Conservation (phyloP, 2,329 filamentous ascomycete species). For the Colletotrichum tropicicola region DNA sequence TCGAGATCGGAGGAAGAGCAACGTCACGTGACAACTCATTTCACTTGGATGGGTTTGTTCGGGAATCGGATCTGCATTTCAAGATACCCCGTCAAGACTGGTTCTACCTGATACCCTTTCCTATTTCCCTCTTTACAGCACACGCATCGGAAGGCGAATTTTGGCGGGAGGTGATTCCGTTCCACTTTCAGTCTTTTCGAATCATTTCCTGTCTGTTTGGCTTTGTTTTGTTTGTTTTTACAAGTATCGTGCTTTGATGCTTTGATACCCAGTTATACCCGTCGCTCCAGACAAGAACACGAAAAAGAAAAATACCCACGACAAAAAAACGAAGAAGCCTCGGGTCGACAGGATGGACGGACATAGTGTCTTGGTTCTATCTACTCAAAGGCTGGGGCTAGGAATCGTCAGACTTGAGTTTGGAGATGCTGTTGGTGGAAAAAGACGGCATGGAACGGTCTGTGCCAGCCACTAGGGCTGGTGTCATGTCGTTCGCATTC, state of each 20-base stretch:
- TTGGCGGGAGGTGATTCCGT: conserved; percentile 28
- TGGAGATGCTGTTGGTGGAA: conserved; percentile 29
- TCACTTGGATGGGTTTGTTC: conserved; percentile 43
- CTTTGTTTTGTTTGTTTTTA: conserved; percentile 35
- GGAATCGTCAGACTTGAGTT: conserved; percentile 30
- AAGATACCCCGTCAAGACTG: conserved; percentile 65
- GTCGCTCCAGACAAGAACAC: conserved; percentile 33
- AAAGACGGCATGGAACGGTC: conserved; percentile 25
- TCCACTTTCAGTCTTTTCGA: conserved; percentile 31
- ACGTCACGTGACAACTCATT: conserved; percentile 27
- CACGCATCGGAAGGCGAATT: conserved; percentile 29
- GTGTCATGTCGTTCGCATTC: conserved; percentile 35
- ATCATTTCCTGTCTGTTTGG: conserved; percentile 30
- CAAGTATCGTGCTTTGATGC: conserved; percentile 37
- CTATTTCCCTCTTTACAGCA: conserved; percentile 35
- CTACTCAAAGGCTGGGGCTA: conserved; percentile 21
- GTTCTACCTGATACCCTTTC: conserved; percentile 45
- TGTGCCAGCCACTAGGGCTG: conserved; percentile 31
- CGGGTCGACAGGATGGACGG: conserved; percentile 30
- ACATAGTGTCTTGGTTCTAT: conserved; percentile 33
- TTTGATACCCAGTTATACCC: conserved; percentile 50
- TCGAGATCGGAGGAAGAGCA: conserved; percentile 29
- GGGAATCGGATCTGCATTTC: conserved; percentile 66
- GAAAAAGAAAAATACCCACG: conserved; percentile 34
- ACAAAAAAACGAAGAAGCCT: conserved; percentile 34